Conservation (phyloP, 495 filamentous ascomycete genomes). For the Talaromyces trachyspermus region DNA sequence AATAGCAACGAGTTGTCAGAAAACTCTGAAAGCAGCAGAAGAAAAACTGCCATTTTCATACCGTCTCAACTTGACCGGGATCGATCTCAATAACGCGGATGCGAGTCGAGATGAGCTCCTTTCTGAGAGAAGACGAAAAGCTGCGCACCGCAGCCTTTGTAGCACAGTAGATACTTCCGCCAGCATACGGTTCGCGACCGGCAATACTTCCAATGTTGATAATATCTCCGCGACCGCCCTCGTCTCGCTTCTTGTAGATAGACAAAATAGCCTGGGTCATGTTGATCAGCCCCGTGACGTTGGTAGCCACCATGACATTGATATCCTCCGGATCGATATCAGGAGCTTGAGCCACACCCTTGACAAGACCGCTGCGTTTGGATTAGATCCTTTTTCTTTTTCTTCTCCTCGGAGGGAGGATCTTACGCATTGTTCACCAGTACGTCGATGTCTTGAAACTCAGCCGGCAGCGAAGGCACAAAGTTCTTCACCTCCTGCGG, state of each 20-base stretch:
- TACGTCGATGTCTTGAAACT: constrained; percentile 81
- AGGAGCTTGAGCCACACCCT: constrained; percentile 79
- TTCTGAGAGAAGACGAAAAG: constrained; percentile 84
- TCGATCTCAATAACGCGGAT: constrained; percentile 90
- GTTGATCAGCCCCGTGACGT: constrained; percentile 90
- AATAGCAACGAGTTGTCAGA: too few species aligned
- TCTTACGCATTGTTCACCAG: constrained; percentile 94
- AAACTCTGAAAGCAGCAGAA: background rate
- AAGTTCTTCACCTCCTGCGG: constrained; percentile 69
- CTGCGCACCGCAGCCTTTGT: constrained; percentile 87
- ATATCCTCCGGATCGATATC: constrained; percentile 79
- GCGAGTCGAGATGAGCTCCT: constrained; percentile 79
- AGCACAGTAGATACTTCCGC: constrained; percentile 93
- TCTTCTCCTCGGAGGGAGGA: background rate
- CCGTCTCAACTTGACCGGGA: constrained; percentile 94
- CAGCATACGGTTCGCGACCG: constrained; percentile 80
- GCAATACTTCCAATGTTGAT: constrained; percentile 97
- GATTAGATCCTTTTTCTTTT: background rate
- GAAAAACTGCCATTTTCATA: constrained; percentile 28
- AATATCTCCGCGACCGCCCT: constrained; percentile 83
- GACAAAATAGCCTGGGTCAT: constrained; percentile 91
- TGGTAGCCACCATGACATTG: constrained; percentile 80
- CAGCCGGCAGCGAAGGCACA: constrained; percentile 64
- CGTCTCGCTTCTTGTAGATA: constrained; percentile 70
- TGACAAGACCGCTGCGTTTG: constrained; percentile 64